Conservation (phyloP, 2,329 filamentous ascomycete genomes). For the Tolypocladium ovalisporum region DNA sequence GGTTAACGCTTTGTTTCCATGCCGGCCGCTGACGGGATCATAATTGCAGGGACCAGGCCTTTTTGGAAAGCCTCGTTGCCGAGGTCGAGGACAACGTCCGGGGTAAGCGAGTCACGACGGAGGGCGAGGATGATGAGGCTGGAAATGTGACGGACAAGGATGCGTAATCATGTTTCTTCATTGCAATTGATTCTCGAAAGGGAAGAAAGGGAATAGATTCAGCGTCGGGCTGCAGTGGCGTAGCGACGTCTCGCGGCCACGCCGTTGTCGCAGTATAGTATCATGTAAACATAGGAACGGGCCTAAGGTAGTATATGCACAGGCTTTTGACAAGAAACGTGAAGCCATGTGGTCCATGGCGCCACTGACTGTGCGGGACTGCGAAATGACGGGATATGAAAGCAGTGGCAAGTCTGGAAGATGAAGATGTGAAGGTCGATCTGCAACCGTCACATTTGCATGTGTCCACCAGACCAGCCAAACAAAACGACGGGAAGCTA, state of each 20-base stretch:
- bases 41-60: conserved; percentile 52
- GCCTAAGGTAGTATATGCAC: too few relatives aligned
- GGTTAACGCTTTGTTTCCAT: neutral
- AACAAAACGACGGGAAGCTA: neutral
- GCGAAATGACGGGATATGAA: neutral
- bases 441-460: neutral
- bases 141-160: conserved; percentile 1
- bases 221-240: too few relatives aligned
- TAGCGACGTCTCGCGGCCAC: too few relatives aligned
- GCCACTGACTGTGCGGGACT: neutral
- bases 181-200: neutral
- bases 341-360: neutral
- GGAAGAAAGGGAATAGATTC: neutral
- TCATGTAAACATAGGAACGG: too few relatives aligned
- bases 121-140: conserved; percentile 57
- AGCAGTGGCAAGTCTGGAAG: neutral
- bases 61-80: conserved; percentile 64
- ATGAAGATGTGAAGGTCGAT: neutral
- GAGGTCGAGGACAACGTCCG: conserved; percentile 71
- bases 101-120: conserved; percentile 55
- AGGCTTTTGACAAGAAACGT: too few relatives aligned
- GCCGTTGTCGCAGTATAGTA: too few relatives aligned
- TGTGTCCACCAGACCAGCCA: neutral
- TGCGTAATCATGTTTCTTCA: neutral
- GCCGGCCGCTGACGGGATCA: conserved; percentile 5